Conservation (phyloP, 768 basidiomycete genomes). For the Amanita rubescens region DNA sequence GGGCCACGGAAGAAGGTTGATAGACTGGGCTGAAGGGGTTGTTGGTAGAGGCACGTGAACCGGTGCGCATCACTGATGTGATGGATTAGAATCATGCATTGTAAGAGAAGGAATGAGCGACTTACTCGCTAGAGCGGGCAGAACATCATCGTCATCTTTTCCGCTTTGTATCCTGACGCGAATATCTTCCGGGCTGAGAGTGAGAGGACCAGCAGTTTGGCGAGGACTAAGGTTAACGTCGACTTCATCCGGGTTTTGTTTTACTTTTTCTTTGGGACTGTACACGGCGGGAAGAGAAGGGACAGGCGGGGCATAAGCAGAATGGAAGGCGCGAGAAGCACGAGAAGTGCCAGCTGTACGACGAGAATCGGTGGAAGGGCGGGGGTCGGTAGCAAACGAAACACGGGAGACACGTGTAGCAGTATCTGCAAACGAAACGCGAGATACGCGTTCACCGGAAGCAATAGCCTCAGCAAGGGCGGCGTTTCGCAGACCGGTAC, state of each 20-base stretch:
- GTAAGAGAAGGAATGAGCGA: slow-evolving; percentile 8
- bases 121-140: slow-evolving; percentile 65
- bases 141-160: slow-evolving; percentile 37
- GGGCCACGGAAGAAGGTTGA: background rate
- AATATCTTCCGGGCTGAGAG: slow-evolving; percentile 57
- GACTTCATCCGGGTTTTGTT: slow-evolving; percentile 13
- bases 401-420: slow-evolving; percentile 29
- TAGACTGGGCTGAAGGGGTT: background rate
- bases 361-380: slow-evolving; percentile 33
- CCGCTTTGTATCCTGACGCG: slow-evolving; percentile 38
- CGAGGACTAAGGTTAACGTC: slow-evolving; percentile 25
- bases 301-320: slow-evolving; percentile 34
- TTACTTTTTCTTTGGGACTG: slow-evolving; percentile 2
- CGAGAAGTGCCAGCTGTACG: slow-evolving; percentile 17
- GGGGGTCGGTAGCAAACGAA: slow-evolving; percentile 32
- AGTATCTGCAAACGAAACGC: slow-evolving; percentile 67
- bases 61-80: slow-evolving; percentile 65
- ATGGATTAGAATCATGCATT: slow-evolving; percentile 6
- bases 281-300: slow-evolving; percentile 25
- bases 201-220: slow-evolving; percentile 33
- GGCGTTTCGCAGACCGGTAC: slow-evolving; percentile 45
- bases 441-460: slow-evolving; percentile 33
- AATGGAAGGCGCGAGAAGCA: slow-evolving; percentile 29
- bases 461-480: slow-evolving; percentile 21
- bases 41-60: slow-evolving; percentile 13